Percentiles rank a stretch among this genome's conserved stretches.
Conservation (phyloP, 2,329 filamentous ascomycete species). For the Aspergillus sp. region DNA sequence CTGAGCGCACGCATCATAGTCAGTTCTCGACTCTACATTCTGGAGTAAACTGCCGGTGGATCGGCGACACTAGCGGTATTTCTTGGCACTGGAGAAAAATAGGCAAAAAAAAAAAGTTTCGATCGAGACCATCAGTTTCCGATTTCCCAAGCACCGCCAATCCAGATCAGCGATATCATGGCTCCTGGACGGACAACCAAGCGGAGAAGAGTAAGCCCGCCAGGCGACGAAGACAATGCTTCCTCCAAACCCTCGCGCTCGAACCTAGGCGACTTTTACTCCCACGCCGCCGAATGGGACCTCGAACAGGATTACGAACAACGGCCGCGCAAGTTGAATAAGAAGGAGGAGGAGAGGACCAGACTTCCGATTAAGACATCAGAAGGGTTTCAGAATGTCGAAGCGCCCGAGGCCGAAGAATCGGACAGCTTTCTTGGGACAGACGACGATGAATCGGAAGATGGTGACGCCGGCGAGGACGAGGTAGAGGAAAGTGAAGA, state of each 20-base stretch:
- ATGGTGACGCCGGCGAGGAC: constrained; percentile 39
- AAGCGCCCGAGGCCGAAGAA: constrained; percentile 53
- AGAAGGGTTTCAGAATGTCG: constrained; percentile 69
- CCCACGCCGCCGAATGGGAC: constrained; percentile 79
- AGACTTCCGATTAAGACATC: constrained; percentile 83
- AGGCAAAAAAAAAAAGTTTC: constrained; percentile 28
- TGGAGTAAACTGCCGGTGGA: constrained; percentile 17
- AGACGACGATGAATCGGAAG: constrained; percentile 52
- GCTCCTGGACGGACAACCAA: constrained; percentile 49
- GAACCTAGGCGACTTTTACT: constrained; percentile 58
- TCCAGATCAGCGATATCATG: constrained; percentile 35
- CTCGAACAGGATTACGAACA: constrained; percentile 89
- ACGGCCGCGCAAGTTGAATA: constrained; percentile 71
- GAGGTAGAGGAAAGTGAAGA: constrained; percentile 50
- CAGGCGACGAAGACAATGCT: constrained; percentile 35
- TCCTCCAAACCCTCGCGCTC: constrained; percentile 34
- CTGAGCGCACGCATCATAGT: not conserved
- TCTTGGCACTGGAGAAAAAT: constrained; percentile 28
- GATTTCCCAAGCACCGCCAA: not conserved
- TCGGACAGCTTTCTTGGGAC: constrained; percentile 65
- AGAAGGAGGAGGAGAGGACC: constrained; percentile 71
- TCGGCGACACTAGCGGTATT: constrained; percentile 20
- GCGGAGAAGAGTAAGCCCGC: constrained; percentile 51
- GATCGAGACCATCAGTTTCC: constrained; percentile 9
- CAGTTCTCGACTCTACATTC: not conserved